Evolutionary conservation across 305 asterid species (phyloP), one percentile per base, ranked within the genome.

Genomic region (Plantago rigida): DNA sequence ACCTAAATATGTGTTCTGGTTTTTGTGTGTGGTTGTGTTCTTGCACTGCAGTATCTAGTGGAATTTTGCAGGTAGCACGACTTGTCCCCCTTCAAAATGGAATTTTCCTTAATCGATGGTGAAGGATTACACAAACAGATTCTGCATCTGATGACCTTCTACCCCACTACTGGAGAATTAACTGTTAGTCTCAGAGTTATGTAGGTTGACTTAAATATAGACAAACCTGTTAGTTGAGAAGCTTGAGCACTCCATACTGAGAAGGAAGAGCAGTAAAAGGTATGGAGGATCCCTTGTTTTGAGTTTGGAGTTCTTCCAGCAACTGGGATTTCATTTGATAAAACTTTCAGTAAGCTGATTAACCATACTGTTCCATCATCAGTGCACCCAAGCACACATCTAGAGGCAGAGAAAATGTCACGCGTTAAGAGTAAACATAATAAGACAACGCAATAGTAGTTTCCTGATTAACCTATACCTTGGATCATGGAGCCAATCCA

Each of bases 401-500:
- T 91, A 64, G 52, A 73, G 67, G 56, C 69, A 75, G 41, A 75
- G 45, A 62, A 58, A 71, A 34, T 47, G 51, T 14, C 39, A 51
- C 39, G 66, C 59, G 59, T 65, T 62, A 49, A 72, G 65, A 42
- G 19, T 45, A 58, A 4, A 65, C 50, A 53, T 34, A 63, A 56
- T 65, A 36, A 45, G 41, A 34, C 50, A 60, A 59, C 19, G 59
- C 28, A 34, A 34, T 31, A 66, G 51, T 17, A 1, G 50, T 62
- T 62, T 45, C 64, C 58, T 52, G 58, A 53, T 68, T 6, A 62
- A 69, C 59, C 46, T 61, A 66, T 72, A 91, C 98, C 94, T 81
- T 69, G 89, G 98, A 72, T 88, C 79, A 26, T 77, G 71, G 64
- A 86, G 80, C 98, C 98, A 91, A 69, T 83, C 89, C 75, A 88